Percentiles rank a stretch among this genome's conserved stretches.
Conservation (phyloP, 495 filamentous ascomycete genomes). For the Hypoxylon intermedium region DNA sequence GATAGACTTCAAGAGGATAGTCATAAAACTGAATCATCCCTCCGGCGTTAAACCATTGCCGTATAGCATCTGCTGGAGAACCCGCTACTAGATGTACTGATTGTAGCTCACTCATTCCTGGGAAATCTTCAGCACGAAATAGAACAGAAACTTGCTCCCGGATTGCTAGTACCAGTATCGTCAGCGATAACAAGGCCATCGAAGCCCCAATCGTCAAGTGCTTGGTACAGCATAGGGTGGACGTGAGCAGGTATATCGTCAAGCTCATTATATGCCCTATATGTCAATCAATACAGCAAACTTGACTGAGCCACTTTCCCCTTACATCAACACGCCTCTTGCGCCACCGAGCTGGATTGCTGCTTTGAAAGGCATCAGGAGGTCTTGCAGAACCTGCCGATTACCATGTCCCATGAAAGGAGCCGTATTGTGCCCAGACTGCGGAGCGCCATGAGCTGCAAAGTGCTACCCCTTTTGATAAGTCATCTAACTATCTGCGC, state of each 20-base stretch:
- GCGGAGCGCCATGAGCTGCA: slow-evolving; percentile 48
- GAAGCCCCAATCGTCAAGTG: slow-evolving; percentile 49
- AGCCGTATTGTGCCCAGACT: slow-evolving; percentile 49
- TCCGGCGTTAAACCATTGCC: slow-evolving; percentile 50
- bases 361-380: slow-evolving; percentile 50
- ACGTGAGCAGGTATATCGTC: slow-evolving; percentile 48
- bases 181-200: slow-evolving; percentile 51
- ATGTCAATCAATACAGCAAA: too few relatives aligned
- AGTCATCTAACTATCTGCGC: slow-evolving; percentile 2
- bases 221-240: slow-evolving; percentile 46
- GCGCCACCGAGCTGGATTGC: slow-evolving; percentile 50
- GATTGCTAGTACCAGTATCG: slow-evolving; percentile 43
- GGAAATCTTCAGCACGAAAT: slow-evolving; percentile 4
- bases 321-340: slow-evolving; percentile 52
- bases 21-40: slow-evolving; percentile 48
- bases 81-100: slow-evolving; percentile 40
- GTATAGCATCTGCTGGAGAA: slow-evolving; percentile 45
- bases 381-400: slow-evolving; percentile 49
- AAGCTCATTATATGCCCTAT: slow-evolving; percentile 50
- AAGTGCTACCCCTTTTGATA: slow-evolving; percentile 44
- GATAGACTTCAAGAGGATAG: slow-evolving; percentile 39
- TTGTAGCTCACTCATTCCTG: slow-evolving; percentile 41
- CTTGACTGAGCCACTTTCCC: not conserved
- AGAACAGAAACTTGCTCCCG: not conserved
- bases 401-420: slow-evolving; percentile 49